Base-by-base conservation (phyloP, 2,329 filamentous ascomycete genomes). In the Microsporum audouinii region DNA sequence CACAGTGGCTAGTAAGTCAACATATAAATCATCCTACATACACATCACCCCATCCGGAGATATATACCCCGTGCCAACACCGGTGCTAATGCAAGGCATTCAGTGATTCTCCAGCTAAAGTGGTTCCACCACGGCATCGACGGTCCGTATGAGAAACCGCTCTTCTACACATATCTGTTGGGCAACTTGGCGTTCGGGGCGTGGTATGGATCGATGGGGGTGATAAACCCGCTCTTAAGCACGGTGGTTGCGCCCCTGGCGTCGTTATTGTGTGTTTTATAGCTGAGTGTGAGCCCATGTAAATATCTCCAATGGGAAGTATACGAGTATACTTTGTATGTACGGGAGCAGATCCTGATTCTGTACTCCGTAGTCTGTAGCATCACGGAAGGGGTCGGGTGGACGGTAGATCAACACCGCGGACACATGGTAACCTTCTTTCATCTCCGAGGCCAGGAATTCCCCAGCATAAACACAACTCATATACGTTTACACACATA, bases 161-260 rank as follows among this genome's bases (percentile, higher is more conserved):
- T 57, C 17, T 57, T 57, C 38, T 36, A 23, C n/a, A 57, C 33
- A 17, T 57, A 41, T 17, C 27, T 57, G 33, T 36, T 57, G 33
- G 53, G 53, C n/a, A 57, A 57, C 38, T 57, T 57, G 33, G 38
- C 38, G 33, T 41, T 34, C 14, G 53, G 53, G 17, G 53, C 17
- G 38, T 57, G 53, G 53, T 57, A 57, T 57, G 53, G 5, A 23
- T 57, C 53, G 1, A 41, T 38, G 53, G 53, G 53, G n/a, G 38
- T 41, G 8, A 36, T 38, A 5, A 57, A 41, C 10, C 33, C 53
- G 14, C 31, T 57, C 10, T 23, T 41, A 3, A n/a, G 33, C 33
- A 57, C 53, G 31, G 53, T 57, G 12, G 6, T 57, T 23, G 53
- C 53, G 14, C 53, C 53, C 3, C 10, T 57, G 53, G 53, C 53